Evolutionary conservation across 2,329 filamentous ascomycete species (phyloP).

Genomic region (Pseudogymnoascus verrucosus): DNA sequence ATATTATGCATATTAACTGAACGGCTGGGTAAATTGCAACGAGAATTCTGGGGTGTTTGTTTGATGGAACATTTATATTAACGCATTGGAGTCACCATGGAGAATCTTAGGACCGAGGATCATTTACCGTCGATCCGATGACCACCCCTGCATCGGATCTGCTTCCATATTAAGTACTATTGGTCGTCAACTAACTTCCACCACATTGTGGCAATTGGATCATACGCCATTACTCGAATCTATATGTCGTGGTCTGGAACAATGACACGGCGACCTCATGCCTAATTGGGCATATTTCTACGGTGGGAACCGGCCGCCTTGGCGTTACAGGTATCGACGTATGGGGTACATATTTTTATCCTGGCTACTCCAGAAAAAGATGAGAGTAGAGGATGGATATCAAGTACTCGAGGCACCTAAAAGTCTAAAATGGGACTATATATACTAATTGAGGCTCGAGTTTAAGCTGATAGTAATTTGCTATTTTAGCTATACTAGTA

Average conservation of each 20-base stretch:
- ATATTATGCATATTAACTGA: neutral
- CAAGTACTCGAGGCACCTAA: too few relatives aligned
- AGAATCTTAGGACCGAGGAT: constrained; percentile 6
- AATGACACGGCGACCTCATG: neutral
- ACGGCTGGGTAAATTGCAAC: neutral
- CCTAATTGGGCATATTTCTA: neutral
- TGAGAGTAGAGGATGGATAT: neutral
- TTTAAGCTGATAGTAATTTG: neutral
- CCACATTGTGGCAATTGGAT: neutral
- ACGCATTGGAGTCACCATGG: neutral
- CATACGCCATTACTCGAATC: neutral
- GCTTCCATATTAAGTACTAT: constrained; percentile 2
- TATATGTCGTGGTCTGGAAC: neutral
- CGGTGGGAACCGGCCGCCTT: neutral
- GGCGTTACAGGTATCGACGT: neutral
- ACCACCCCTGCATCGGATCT: neutral
- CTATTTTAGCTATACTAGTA: neutral
- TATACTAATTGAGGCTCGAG: too few relatives aligned
- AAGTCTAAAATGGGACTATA: too few relatives aligned
- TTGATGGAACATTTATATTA: constrained; percentile 8
- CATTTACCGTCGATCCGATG: constrained; percentile 7
- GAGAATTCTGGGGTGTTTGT: neutral
- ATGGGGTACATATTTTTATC: neutral
- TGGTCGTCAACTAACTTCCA: neutral
- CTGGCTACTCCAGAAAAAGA: neutral